Percentiles rank a stretch among this genome's conserved stretches.
These are phyloP conservation scores for Chamaenerion angustifolium DNA, from an alignment of 345 rosid species.

Conservation along the genomic window DNA sequence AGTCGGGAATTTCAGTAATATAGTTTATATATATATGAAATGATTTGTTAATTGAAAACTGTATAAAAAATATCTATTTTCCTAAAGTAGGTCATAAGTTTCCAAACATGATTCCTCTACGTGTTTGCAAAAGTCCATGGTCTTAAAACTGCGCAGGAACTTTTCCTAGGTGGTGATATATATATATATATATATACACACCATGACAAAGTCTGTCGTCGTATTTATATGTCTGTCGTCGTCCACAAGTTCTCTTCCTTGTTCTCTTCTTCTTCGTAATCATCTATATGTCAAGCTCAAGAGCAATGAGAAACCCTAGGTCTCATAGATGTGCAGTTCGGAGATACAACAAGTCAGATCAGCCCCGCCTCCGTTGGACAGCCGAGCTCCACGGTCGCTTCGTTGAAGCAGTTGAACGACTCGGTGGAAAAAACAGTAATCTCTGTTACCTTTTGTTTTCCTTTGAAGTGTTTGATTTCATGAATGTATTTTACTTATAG, in stretches of 20 bases:
- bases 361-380: constrained; percentile 35
- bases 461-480: too few relatives aligned
- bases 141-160: constrained; percentile 10
- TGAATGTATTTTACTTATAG: too few relatives aligned
- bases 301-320: constrained; percentile 8
- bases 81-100: too few relatives aligned
- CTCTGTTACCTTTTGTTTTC: not conserved
- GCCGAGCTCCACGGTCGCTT: constrained; percentile 31
- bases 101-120: not conserved
- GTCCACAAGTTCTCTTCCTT: not conserved
- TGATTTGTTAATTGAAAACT: too few relatives aligned
- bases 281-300: constrained; percentile 3
- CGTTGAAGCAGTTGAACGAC: constrained; percentile 17
- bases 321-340: constrained; percentile 12
- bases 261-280: not conserved
- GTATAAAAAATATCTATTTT: too few relatives aligned
- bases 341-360: constrained; percentile 27
- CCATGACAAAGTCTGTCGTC: not conserved
- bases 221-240: constrained; percentile 6
- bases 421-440: constrained; percentile 40
- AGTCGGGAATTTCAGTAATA: too few relatives aligned
- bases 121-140: constrained; percentile 15
- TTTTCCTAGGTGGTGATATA: too few relatives aligned
- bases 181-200: too few relatives aligned
- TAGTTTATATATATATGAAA: too few relatives aligned